A percentile compares a stretch with the other conserved stretches of the same genome.
These are phyloP conservation scores for Anastatica hierochuntica DNA, from an alignment of 345 rosid species.

Conservation along the genomic window DNA sequence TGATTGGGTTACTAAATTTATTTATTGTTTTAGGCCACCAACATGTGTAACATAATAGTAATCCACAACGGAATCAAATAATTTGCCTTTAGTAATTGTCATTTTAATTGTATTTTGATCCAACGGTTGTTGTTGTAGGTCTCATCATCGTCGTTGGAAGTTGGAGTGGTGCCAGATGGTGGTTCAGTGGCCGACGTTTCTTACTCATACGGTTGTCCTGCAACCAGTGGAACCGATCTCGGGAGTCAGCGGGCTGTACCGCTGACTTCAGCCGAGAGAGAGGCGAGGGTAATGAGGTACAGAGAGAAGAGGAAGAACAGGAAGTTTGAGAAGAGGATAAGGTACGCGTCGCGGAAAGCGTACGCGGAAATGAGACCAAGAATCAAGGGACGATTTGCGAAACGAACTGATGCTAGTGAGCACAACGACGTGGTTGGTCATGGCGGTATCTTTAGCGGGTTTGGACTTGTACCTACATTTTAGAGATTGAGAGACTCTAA, in stretches of 20 bases:
- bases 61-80: too few relatives aligned
- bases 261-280: slow-evolving; percentile 71
- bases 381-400: slow-evolving; percentile 89
- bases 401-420: slow-evolving; percentile 40
- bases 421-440: slow-evolving; percentile 31
- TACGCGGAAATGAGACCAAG: slow-evolving; percentile 88
- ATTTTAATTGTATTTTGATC: too few relatives aligned
- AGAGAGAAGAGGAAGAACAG: slow-evolving; percentile 95
- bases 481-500: too few relatives aligned
- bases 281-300: slow-evolving; percentile 91
- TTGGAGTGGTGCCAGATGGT: slow-evolving; percentile 89
- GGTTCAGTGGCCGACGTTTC: slow-evolving; percentile 54
- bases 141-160: slow-evolving; percentile 82
- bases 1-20: slow-evolving; percentile 6
- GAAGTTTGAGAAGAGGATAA: slow-evolving; percentile 92
- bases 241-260: slow-evolving; percentile 41
- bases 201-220: slow-evolving; percentile 32
- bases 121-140: slow-evolving; percentile 40
- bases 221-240: slow-evolving; percentile 33
- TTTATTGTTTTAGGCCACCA: too few relatives aligned
- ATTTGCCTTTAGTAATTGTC: too few relatives aligned
- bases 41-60: too few relatives aligned
- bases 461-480: slow-evolving; percentile 76
- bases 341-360: slow-evolving; percentile 87
- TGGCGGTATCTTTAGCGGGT: slow-evolving; percentile 33